Evolutionary conservation across 2,329 filamentous ascomycete species (phyloP).

Genomic region (Fusarium sp.): DNA sequence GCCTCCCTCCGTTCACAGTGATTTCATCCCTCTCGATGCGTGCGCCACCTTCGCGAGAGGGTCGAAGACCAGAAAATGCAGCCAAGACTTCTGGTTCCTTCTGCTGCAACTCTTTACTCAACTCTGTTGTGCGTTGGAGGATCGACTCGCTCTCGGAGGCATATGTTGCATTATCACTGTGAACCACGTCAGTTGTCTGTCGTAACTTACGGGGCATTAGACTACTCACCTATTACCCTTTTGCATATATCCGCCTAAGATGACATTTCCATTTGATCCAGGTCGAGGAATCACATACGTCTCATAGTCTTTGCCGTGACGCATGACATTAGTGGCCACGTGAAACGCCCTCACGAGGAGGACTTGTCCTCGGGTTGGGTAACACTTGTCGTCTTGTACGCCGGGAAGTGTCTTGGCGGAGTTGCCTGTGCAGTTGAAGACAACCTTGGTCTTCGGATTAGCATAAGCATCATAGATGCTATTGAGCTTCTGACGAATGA

Average conservation of each 20-base stretch:
- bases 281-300: neutral
- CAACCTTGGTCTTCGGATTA: fast-evolving
- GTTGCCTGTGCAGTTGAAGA: neutral
- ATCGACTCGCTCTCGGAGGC: neutral
- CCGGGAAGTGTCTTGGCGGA: neutral
- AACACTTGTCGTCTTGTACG: neutral
- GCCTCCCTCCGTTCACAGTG: neutral
- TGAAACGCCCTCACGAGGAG: neutral
- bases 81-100: neutral
- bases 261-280: conserved; percentile 2
- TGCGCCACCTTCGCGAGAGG: neutral
- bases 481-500: neutral
- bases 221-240: neutral
- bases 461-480: neutral
- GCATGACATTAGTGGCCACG: neutral
- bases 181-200: fast-evolving
- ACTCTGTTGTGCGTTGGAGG: neutral
- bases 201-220: fast-evolving
- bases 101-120: neutral
- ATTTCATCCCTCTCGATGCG: neutral
- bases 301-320: neutral
- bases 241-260: conserved; percentile 7
- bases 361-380: neutral
- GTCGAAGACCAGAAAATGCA: neutral
- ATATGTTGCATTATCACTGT: neutral